Evolutionary conservation across 2,329 filamentous ascomycete species (phyloP), one percentile per base, ranked within the genome.

Genomic region (Zymoseptoria ardabiliae): DNA sequence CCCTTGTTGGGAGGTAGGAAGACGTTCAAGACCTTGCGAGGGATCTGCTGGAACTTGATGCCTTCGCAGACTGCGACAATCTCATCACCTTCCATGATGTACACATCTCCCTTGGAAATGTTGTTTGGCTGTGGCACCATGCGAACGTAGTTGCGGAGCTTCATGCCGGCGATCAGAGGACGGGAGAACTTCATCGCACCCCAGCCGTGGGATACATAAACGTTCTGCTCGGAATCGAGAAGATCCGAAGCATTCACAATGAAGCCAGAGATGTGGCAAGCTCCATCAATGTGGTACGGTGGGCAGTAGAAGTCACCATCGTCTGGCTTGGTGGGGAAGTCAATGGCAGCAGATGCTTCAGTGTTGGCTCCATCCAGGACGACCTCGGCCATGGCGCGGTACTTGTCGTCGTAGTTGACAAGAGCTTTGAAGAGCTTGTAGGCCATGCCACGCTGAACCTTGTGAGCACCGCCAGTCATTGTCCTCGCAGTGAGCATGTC

Each of bases 401-500:
- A 85, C 66, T 79, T 81, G 59, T 78, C 76, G 59, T 80, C 78
- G 65, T 85, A 85, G 54, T 79, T 79, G 45, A 84, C 82, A 30
- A 84, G 74, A 56, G 80, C 77, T 68, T 81, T 81, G 75, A 84
- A 84, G 55, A 87, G 81, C 75, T 91, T 92, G 81, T 94, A 94
- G 13, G 87, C 86, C 76, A 91, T 83, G 35, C 87, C 87, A 23
- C 87, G 85, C 54, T 87, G 83, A 62, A 91, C 82, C 75, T 89
- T 88, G 71, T 88, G 87, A 25, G 87, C 87, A 58, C 82, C 81
- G 48, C 88, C 88, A 35, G 78, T 80, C 66, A 82, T 76, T 58
- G 88, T 86, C 60, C 84, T 86, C 62, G 82, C 80, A 67, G 85
- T 83, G 70, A 93, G 84, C 41, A 91, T 78, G 70, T 91, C 78